A percentile compares a stretch with the other conserved stretches of the same genome.
phyloP scores from a whole-genome alignment of 23 red algal species.

The Porphyridium purpureum region DNA sequence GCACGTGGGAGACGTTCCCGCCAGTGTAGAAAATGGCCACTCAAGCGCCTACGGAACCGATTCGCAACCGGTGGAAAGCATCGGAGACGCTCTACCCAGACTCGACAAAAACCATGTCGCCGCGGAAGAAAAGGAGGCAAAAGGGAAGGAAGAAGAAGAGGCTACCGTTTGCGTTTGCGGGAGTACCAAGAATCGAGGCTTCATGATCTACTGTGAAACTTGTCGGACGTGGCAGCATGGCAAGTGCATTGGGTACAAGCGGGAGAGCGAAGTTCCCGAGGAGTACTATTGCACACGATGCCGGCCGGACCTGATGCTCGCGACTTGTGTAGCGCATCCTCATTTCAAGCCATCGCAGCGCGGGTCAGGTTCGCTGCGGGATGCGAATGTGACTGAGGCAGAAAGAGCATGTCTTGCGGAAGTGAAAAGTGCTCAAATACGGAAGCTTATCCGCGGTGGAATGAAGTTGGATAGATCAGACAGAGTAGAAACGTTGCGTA shows the following conservation, averaged over 20 bases:
- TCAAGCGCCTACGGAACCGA: too few species aligned
- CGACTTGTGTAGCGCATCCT: conserved; percentile 50
- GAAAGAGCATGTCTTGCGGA: background rate
- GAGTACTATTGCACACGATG: conserved; percentile 71
- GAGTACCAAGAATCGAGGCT: conserved; percentile 34
- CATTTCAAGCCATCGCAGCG: too few species aligned
- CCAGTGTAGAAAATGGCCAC: too few species aligned
- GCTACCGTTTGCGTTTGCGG: conserved; percentile 85
- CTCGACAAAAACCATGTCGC: too few species aligned
- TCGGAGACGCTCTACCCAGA: too few species aligned
- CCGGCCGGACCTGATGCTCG: conserved; percentile 69
- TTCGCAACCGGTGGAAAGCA: too few species aligned
- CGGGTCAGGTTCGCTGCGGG: too few species aligned
- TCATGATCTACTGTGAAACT: conserved; percentile 84
- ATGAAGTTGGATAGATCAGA: too few species aligned
- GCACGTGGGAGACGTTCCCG: too few species aligned
- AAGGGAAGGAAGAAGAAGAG: conserved; percentile 34
- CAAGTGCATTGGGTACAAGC: conserved; percentile 81
- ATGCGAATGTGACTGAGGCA: too few species aligned
- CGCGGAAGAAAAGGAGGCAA: background rate
- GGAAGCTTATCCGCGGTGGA: background rate
- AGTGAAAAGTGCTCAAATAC: background rate
- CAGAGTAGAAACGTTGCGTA: too few species aligned
- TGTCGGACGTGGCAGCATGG: conserved; percentile 97
- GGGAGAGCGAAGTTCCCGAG: conserved; percentile 35